Base-by-base conservation (phyloP, 1,284 basidiomycete species). In the Sporisorium iseilematis-ciliati region DNA sequence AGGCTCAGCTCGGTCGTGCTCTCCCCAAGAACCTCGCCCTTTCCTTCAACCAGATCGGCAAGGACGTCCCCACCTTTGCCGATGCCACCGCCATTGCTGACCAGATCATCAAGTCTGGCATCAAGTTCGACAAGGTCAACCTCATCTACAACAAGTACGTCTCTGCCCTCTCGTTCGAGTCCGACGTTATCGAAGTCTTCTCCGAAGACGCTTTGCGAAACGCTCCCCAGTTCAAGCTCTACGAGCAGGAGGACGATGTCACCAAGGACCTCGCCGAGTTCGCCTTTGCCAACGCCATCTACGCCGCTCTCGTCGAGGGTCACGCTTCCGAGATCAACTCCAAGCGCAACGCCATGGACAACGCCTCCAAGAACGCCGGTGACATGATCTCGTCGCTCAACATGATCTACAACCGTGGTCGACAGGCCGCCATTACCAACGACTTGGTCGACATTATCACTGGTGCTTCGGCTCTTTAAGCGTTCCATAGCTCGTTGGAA, bases 261-360 rank as follows among this genome's bases (percentile, higher is more conserved):
- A 93, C 94, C 79, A 93, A 92, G 87, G 96, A 99, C 86, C 89
- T 99, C 46, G 91, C 93, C 72, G 94, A 98, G 87, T 99, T 99
- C 87, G 91, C 94, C 7, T 89, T 99, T 68, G 95, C 97, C 85
- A 98, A 99, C 87, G 94, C 95, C 80, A 91, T 99, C 88, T 99
- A 91, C 87, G 91, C 95, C 77, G 92, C 94, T 60, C 92, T 99
- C 57, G 93, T 93, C 52, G 97, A 99, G 88, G 92, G 91, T 69
- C 95, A 98, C 87, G 96, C 97, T 68, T 94, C 95, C 81, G 96
- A 99, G 88, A 93, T 92, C 86, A 92, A 91, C 83, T 84, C 66
- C 46, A 84, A 78, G 79, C 92, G 96, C 81, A 98, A 97, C 83
- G 96, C 97, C 85, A 99, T 99, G 96, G 96, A 99, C 91, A 99